These are phyloP conservation scores for Ganoderma sinense DNA, from an alignment of 1,284 basidiomycete genomes.

Conservation along the genomic window DNA sequence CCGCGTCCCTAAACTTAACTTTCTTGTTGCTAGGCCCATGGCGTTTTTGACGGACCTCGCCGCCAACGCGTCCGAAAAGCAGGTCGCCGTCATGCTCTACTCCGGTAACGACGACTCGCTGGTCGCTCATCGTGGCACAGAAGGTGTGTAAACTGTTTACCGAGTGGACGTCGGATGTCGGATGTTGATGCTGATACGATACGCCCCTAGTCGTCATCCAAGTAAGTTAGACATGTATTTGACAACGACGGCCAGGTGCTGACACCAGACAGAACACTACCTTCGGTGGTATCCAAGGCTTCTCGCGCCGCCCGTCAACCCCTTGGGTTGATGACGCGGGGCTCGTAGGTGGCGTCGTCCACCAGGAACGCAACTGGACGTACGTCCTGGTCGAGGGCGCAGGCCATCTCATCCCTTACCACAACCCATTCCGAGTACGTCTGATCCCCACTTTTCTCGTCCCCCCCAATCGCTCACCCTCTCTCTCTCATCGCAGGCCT, in stretches of 20 bases:
- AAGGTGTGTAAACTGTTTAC: slow-evolving; percentile 49
- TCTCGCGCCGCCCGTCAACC: slow-evolving; percentile 67
- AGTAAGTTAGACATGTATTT: slow-evolving; percentile 38
- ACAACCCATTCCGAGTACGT: slow-evolving; percentile 51
- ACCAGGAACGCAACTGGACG: slow-evolving; percentile 43
- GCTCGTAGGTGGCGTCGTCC: slow-evolving; percentile 38
- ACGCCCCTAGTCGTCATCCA: slow-evolving; percentile 62
- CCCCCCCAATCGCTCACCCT: neutral
- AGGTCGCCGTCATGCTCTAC: slow-evolving; percentile 37
- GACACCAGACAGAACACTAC: slow-evolving; percentile 38
- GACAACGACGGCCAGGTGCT: neutral
- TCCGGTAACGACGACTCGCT: slow-evolving; percentile 42
- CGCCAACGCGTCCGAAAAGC: slow-evolving; percentile 33
- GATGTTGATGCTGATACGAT: neutral
- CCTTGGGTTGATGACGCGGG: slow-evolving; percentile 48
- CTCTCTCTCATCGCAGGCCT: slow-evolving; percentile 23
- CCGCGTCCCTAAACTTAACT: slow-evolving; percentile 1
- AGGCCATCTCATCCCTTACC: slow-evolving; percentile 39
- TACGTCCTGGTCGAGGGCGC: slow-evolving; percentile 40
- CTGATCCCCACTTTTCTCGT: neutral
- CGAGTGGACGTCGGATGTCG: neutral
- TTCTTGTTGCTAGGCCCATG: slow-evolving; percentile 35
- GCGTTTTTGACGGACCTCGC: slow-evolving; percentile 41
- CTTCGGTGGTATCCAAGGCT: slow-evolving; percentile 72
- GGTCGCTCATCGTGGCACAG: slow-evolving; percentile 46